Conservation (phyloP, 225 moss, liverwort and hornwort species). For the Climacium dendroides region DNA sequence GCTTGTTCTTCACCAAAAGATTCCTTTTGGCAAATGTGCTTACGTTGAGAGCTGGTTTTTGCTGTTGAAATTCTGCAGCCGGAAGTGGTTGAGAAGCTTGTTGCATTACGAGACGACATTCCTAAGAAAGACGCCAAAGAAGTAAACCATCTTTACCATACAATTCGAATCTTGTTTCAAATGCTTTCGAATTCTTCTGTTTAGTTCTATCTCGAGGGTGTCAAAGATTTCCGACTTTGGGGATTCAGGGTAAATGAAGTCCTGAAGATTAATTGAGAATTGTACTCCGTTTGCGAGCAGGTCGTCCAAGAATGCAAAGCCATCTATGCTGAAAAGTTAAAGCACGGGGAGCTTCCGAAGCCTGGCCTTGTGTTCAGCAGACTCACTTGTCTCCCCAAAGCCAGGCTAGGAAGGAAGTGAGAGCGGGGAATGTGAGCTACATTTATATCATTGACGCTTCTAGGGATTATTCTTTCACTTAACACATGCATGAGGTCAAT, state of each 20-base stretch:
- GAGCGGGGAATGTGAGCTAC: neutral
- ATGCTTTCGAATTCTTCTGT: neutral
- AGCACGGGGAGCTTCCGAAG: slow-evolving; percentile 77
- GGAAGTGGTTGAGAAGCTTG: slow-evolving; percentile 97
- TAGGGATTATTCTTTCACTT: neutral
- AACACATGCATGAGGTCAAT: neutral
- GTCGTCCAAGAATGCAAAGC: slow-evolving; percentile 84
- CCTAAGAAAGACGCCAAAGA: slow-evolving; percentile 96
- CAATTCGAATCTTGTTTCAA: neutral
- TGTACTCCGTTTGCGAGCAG: slow-evolving; percentile 30
- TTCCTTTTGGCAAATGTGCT: neutral
- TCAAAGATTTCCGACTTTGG: neutral
- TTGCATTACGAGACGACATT: slow-evolving; percentile 92
- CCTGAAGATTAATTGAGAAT: neutral
- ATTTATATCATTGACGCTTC: neutral
- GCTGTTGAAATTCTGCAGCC: slow-evolving; percentile 43
- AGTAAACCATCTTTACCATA: slow-evolving; percentile 12
- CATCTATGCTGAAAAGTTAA: slow-evolving; percentile 61
- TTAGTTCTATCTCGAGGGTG: neutral
- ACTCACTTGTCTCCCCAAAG: slow-evolving; percentile 84
- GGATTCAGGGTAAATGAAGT: neutral
- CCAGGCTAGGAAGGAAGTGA: slow-evolving; percentile 28
- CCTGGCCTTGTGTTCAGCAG: slow-evolving; percentile 96
- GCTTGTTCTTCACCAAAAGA: neutral
- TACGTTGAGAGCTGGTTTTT: neutral